These are phyloP conservation scores for Paxillus ammoniavirescens DNA, from an alignment of 768 basidiomycete genomes.

Conservation along the genomic window DNA sequence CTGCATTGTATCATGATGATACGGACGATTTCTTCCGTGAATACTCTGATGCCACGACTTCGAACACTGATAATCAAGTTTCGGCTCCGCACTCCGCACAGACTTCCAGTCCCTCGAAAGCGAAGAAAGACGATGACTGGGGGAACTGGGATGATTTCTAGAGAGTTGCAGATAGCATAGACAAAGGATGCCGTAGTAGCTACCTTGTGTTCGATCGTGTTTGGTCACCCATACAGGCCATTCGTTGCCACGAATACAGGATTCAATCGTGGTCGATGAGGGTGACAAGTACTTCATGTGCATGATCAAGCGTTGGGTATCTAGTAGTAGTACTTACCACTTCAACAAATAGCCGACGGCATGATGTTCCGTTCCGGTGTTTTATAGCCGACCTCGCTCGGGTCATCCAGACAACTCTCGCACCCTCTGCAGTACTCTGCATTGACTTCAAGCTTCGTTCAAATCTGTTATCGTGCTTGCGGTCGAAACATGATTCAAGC, in stretches of 20 bases:
- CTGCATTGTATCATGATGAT: slow-evolving; percentile 60
- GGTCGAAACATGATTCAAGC: slow-evolving; percentile 19
- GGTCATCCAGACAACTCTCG: neutral
- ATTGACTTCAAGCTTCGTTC: neutral
- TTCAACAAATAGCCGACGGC: slow-evolving; percentile 7
- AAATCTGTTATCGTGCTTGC: neutral
- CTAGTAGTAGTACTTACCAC: neutral
- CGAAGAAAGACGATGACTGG: slow-evolving; percentile 56
- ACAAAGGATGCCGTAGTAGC: neutral
- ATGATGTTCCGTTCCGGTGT: slow-evolving; percentile 23
- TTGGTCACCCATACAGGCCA: neutral
- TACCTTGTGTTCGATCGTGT: neutral
- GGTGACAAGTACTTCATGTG: no score
- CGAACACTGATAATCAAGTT: slow-evolving; percentile 11
- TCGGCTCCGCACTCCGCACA: slow-evolving; percentile 6
- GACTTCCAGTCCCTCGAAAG: slow-evolving; percentile 9
- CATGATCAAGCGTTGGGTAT: no score
- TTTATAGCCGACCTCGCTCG: neutral
- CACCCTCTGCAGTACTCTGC: neutral
- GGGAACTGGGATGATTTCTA: slow-evolving; percentile 85
- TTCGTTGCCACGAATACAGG: neutral
- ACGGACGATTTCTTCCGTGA: slow-evolving; percentile 60
- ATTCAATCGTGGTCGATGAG: no score
- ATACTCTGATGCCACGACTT: slow-evolving; percentile 20
- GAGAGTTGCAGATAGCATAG: slow-evolving; percentile 4